Evolutionary conservation across 1,284 basidiomycete genomes (phyloP).

Genomic region (Peniophora sp.): DNA sequence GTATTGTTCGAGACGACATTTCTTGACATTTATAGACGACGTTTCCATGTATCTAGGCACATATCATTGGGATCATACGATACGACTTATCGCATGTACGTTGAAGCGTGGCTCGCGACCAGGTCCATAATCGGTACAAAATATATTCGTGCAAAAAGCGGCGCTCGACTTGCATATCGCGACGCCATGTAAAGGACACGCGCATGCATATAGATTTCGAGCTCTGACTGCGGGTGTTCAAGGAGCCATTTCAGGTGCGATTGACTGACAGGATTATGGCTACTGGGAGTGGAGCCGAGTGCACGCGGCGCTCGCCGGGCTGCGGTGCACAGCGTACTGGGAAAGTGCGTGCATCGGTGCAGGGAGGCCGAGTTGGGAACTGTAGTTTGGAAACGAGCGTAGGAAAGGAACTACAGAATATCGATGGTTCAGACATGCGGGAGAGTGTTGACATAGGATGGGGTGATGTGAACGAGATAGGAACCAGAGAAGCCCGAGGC

Average conservation of each 20-base stretch:
- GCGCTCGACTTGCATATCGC: too few relatives aligned
- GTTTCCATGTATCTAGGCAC: too few relatives aligned
- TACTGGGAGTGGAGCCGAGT: constrained; percentile 69
- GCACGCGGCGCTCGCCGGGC: constrained; percentile 50
- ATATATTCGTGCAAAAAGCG: too few relatives aligned
- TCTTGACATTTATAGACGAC: too few relatives aligned
- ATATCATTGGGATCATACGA: too few relatives aligned
- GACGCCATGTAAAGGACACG: too few relatives aligned
- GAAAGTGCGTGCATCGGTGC: constrained; percentile 43
- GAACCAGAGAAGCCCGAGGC: background rate
- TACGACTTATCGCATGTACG: too few relatives aligned
- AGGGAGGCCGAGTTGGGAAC: constrained; percentile 17
- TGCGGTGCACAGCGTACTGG: constrained; percentile 60
- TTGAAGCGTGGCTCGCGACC: too few relatives aligned
- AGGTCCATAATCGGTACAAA: too few relatives aligned
- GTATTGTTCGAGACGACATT: too few relatives aligned
- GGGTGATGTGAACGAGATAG: background rate
- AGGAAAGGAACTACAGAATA: constrained; percentile 3
- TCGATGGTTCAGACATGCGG: too few relatives aligned
- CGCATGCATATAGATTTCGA: too few relatives aligned
- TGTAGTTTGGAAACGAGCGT: constrained; percentile 11
- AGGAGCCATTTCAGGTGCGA: constrained; percentile 16
- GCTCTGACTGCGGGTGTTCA: constrained; percentile 22
- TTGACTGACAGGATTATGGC: constrained; percentile 36
- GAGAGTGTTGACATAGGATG: background rate